Evolutionary conservation across 129 eudicot species (phyloP), one percentile per base, ranked within the genome.

Genomic region (Deinandra increscens): DNA sequence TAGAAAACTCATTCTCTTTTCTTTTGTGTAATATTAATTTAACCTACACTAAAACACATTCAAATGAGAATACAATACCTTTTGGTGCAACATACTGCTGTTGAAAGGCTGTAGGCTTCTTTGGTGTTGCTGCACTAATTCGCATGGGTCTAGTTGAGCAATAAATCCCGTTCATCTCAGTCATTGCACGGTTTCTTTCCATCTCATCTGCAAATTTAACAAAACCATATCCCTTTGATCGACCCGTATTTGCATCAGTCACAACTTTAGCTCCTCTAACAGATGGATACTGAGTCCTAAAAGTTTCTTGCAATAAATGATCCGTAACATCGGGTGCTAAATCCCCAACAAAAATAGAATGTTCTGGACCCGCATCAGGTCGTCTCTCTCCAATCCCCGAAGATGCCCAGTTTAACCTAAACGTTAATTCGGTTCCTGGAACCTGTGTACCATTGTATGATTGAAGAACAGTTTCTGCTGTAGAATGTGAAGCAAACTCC

Each of bases 121-220:
- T 94, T 0, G 99, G 97, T 29, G 99, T 87, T 15, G 99, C 99
- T 20, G 97, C 97, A 77, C 99, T 94, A 8, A 94, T 90, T 59
- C 99, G 85, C 99, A 94, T 94, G 9, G 99, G 96, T 84, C 99
- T 82, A 29, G 95, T 89, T 4, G 97, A 94, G 77, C 97, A 94
- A 81, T 89, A 89, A 11, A 81, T 74, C 29, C 99, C 99, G 49
- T 94, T 89, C 99, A 94, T 94, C 50, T 94, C 99, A 22, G 77
- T 78, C 99, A 94, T 94, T 14, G 99, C 91, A 7, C 99, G 83
- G 74, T 94, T 89, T 60, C 95, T 80, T 72, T 94, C 99, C 69
- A 41, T 82, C 84, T 94, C 99, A 31, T 94, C 99, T 48, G 88
- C 96, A 87, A 94, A 94, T 78, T 94, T 94, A 70, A 94, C 97